Conservation (phyloP, 2,329 filamentous ascomycete species). For the Alternaria ethzedia region DNA sequence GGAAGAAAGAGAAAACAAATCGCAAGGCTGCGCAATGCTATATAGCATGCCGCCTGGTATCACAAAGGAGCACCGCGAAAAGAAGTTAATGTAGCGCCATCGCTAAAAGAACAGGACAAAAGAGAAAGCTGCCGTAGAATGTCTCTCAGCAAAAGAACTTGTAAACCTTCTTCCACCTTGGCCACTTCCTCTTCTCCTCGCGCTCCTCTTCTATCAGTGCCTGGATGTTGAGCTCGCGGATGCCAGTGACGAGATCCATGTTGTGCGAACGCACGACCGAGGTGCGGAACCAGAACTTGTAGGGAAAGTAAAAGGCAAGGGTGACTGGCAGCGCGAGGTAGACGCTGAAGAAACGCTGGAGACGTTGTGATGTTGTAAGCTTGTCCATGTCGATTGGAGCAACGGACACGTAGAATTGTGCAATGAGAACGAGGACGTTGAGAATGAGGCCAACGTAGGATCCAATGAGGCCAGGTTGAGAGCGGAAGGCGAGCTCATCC, state of each 20-base stretch:
- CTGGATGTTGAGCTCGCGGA: constrained; percentile 82
- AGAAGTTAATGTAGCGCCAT: constrained; percentile 12
- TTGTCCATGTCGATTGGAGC: constrained; percentile 70
- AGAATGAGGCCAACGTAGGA: constrained; percentile 81
- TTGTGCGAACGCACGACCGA: constrained; percentile 69
- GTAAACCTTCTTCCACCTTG: constrained; percentile 57
- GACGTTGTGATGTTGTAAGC: constrained; percentile 56
- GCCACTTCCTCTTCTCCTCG: constrained; percentile 68
- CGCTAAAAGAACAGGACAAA: constrained; percentile 18
- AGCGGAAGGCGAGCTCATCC: constrained; percentile 79
- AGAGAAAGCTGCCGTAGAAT: not conserved
- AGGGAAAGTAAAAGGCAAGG: constrained; percentile 69
- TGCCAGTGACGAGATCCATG: constrained; percentile 87
- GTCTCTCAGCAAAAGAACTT: constrained; percentile 54
- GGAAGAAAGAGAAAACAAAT: constrained; percentile 6
- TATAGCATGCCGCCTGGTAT: constrained; percentile 43
- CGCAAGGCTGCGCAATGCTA: constrained; percentile 35
- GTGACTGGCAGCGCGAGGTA: constrained; percentile 76
- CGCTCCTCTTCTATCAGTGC: constrained; percentile 80
- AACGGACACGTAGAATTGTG: constrained; percentile 87
- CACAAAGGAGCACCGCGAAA: constrained; percentile 24
- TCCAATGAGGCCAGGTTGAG: constrained; percentile 78
- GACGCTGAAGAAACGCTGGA: constrained; percentile 73
- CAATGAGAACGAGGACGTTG: constrained; percentile 76
- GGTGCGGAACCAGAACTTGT: constrained; percentile 79